A percentile compares a stretch with the other conserved stretches of the same genome.
phyloP scores from a whole-genome alignment of 148 eudicot species.

The Simmondsia chinensis region DNA sequence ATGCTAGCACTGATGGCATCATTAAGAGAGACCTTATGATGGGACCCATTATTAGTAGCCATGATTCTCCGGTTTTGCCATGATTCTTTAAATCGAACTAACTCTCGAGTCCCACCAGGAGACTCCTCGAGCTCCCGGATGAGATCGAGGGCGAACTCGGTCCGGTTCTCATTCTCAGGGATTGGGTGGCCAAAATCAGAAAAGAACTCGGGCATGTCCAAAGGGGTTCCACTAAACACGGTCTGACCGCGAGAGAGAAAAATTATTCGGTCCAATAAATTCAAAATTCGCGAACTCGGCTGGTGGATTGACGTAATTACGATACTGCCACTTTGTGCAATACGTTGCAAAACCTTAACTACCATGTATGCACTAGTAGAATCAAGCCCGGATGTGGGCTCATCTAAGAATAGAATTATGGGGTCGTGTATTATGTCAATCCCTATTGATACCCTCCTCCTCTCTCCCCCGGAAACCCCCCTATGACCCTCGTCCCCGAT shows the following conservation, averaged over 20 bases:
- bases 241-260: conserved; percentile 72
- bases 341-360: conserved; percentile 62
- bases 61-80: conserved; percentile 26
- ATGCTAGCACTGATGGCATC: conserved; percentile 72
- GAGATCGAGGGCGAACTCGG: conserved; percentile 70
- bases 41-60: neutral
- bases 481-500: conserved; percentile 89
- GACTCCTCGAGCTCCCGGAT: conserved; percentile 64
- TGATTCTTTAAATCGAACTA: conserved; percentile 46
- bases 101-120: conserved; percentile 24
- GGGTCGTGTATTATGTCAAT: conserved; percentile 82
- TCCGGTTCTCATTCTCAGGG: conserved; percentile 48
- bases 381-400: conserved; percentile 89
- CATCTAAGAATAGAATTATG: conserved; percentile 75
- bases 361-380: conserved; percentile 89
- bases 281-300: conserved; percentile 58
- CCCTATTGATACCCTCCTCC: conserved; percentile 79
- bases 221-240: conserved; percentile 49
- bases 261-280: conserved; percentile 43
- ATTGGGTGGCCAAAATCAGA: conserved; percentile 54
- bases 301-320: conserved; percentile 80
- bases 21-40: conserved; percentile 29
- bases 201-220: conserved; percentile 37
- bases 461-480: conserved; percentile 86
- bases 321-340: conserved; percentile 79